A percentile compares a stretch with the other conserved stretches of the same genome.
Conservation (phyloP, 208 protist genomes). For the Entamoeba nuttalli region DNA sequence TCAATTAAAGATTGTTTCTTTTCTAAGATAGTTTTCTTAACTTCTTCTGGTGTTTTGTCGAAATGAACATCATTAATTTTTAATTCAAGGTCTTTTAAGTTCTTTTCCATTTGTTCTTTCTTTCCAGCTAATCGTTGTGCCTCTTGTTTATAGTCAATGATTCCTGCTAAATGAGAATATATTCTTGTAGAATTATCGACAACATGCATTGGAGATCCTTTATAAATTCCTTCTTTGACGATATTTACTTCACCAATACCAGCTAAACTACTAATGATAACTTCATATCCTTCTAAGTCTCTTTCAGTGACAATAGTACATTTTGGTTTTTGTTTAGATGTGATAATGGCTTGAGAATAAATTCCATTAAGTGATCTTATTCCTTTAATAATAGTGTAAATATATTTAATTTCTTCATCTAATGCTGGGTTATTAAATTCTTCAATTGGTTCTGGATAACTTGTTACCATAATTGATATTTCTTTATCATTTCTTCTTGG, state of each 20-base stretch:
- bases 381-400: neutral
- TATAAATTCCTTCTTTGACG: neutral
- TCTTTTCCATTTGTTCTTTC: neutral
- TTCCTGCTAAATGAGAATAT: neutral
- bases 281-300: neutral
- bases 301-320: neutral
- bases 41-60: neutral
- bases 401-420: neutral
- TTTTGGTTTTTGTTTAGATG: neutral
- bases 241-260: neutral
- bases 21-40: neutral
- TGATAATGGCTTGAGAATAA: neutral
- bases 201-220: neutral
- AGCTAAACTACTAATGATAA: neutral
- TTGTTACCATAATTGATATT: neutral
- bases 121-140: neutral
- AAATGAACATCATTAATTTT: neutral
- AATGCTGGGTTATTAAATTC: neutral
- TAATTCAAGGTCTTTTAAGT: neutral
- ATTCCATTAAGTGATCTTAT: neutral
- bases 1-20: neutral
- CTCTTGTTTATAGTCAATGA: neutral
- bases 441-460: neutral
- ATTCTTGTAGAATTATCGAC: neutral
- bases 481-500: constrained; percentile 10